Conservation (phyloP, 2,329 filamentous ascomycete genomes). For the Pezicula radicicola region DNA sequence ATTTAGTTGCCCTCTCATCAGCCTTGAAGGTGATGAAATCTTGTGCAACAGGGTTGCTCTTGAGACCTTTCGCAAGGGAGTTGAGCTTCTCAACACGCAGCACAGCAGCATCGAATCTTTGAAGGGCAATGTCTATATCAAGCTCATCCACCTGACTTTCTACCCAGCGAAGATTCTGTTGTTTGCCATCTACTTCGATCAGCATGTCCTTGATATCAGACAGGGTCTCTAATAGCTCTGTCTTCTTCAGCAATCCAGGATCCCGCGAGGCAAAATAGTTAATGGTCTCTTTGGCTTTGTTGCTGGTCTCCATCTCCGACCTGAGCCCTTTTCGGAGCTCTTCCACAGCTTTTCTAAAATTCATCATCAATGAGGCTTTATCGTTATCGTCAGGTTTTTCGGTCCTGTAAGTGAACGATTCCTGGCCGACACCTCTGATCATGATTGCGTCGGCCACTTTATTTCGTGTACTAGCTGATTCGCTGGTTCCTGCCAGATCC, state of each 20-base stretch:
- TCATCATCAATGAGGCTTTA: constrained; percentile 78
- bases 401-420: constrained; percentile 92
- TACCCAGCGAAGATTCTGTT: constrained; percentile 94
- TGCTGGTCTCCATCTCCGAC: constrained; percentile 82
- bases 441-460: constrained; percentile 84
- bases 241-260: constrained; percentile 72
- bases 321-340: constrained; percentile 83
- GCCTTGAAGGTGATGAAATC: constrained; percentile 92
- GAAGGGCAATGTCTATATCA: constrained; percentile 91
- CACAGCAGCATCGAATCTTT: constrained; percentile 84
- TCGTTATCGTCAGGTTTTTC: constrained; percentile 76
- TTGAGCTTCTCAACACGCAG: constrained; percentile 81
- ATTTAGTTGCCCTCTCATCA: constrained; percentile 74
- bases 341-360: constrained; percentile 89
- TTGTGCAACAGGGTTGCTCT: constrained; percentile 82
- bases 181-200: constrained; percentile 94
- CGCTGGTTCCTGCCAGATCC: constrained; percentile 71
- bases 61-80: constrained; percentile 72
- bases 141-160: constrained; percentile 93
- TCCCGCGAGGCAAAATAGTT: constrained; percentile 83
- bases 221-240: constrained; percentile 74
- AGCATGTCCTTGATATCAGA: constrained; percentile 82
- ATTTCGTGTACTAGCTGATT: constrained; percentile 52
- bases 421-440: constrained; percentile 78
- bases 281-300: constrained; percentile 79